These are phyloP conservation scores for Pachyrhizus erosus DNA, from an alignment of 306 rosid species.

Conservation along the genomic window DNA sequence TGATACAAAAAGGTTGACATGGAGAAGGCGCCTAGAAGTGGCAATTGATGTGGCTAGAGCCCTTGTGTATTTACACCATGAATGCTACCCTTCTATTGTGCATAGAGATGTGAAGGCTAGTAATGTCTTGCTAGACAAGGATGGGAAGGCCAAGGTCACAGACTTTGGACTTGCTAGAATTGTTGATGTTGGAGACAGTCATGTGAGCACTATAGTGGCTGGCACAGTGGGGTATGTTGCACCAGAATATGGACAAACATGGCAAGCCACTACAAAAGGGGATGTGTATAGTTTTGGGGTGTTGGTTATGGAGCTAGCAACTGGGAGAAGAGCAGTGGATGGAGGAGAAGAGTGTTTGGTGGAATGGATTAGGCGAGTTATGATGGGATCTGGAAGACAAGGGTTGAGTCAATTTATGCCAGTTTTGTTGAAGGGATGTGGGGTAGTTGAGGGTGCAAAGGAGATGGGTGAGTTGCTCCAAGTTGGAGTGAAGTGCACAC, in stretches of 20 bases:
- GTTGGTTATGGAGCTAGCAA: conserved; percentile 83
- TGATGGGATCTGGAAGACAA: conserved; percentile 50
- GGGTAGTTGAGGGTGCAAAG: conserved; percentile 64
- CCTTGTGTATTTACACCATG: conserved; percentile 77
- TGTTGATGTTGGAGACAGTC: conserved; percentile 75
- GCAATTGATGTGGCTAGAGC: conserved; percentile 84
- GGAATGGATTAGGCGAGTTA: conserved; percentile 75
- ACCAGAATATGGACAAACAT: conserved; percentile 90
- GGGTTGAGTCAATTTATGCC: conserved; percentile 54
- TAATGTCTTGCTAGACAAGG: conserved; percentile 77
- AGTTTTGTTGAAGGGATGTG: conserved; percentile 57
- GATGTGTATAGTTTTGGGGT: conserved; percentile 93
- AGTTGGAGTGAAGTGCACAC: conserved; percentile 83
- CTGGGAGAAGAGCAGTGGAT: conserved; percentile 83
- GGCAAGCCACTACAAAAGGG: conserved; percentile 92
- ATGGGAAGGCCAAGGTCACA: conserved; percentile 78
- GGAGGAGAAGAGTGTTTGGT: conserved; percentile 92
- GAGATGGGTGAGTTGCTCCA: conserved; percentile 79
- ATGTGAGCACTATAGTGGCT: conserved; percentile 91
- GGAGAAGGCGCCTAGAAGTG: conserved; percentile 65
- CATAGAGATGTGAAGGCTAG: conserved; percentile 96
- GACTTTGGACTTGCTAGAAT: conserved; percentile 90
- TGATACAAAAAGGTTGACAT: conserved; percentile 55
- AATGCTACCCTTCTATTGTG: conserved; percentile 76
- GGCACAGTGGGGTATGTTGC: conserved; percentile 96